Conservation (phyloP, 2,329 filamentous ascomycete species). For the Neonectria punicea region DNA sequence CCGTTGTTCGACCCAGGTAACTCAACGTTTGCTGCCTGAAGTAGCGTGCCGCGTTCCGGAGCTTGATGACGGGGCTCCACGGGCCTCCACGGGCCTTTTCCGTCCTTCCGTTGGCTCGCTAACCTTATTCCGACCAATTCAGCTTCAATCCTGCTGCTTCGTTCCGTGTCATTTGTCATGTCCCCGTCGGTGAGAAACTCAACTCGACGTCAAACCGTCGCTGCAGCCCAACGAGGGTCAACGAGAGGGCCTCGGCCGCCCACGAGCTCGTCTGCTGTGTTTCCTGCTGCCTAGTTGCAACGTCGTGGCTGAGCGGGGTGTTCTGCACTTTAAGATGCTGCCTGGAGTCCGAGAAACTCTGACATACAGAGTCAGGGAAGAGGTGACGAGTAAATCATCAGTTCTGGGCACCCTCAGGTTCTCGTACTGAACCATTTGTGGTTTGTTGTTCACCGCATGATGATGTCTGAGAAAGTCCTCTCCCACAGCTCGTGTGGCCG, state of each 20-base stretch:
- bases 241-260: background rate
- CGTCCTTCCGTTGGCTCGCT: background rate
- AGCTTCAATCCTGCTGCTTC: background rate
- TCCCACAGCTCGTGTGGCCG: background rate
- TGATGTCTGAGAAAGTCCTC: background rate
- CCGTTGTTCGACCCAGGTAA: background rate
- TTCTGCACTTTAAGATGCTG: background rate
- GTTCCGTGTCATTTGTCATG: too few species aligned
- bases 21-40: background rate
- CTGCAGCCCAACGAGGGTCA: background rate
- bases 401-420: background rate
- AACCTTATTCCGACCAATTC: constrained; percentile 12
- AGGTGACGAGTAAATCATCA: background rate
- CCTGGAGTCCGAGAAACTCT: background rate
- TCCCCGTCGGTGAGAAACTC: background rate
- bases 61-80: background rate
- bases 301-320: background rate
- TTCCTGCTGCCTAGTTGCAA: constrained; percentile 1
- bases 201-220: background rate
- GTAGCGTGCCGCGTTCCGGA: background rate
- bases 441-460: background rate
- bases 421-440: background rate
- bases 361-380: background rate
- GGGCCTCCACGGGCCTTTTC: background rate
- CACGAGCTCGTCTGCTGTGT: background rate